Evolutionary conservation across 1,284 basidiomycete genomes (phyloP), one percentile per base, ranked within the genome.

Genomic region (Inonotus hispidus): DNA sequence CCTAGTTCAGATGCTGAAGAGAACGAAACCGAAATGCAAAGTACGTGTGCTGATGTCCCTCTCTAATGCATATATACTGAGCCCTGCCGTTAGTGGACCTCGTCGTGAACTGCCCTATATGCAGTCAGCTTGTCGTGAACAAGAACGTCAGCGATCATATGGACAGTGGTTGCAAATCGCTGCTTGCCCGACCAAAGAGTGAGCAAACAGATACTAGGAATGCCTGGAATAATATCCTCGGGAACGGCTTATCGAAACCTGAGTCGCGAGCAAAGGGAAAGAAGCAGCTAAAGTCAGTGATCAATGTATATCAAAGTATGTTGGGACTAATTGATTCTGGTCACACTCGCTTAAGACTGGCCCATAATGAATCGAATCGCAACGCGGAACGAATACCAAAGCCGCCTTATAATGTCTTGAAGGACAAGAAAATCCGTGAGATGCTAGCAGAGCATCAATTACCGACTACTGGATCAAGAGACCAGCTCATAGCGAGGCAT

Each of bases 341-440:
- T n/a, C 11, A 32, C 3, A 32, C 14, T 13, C 19, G 35, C 47
- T n/a, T 23, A n/a, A 56, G 47, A 47, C 38, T 32, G 37, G 14
- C 50, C 43, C 59, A 2, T 19, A 55, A 32, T 62, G 70, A 68
- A 53, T 61, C 66, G 62, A 73, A 79, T 35, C 76, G 58, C 27
- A 72, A 29, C 65, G 52, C 57, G 25, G 72, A 77, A 50, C 80
- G 79, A 3, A 71, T 90, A 38, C 85, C 88, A 3, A 87, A 86
- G 65, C 80, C 80, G 10, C 81, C 86, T 0, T 90, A 90, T 66
- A 75, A 76, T 21, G 80, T 82, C 6, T 71, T 88, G 53, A 88
- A 84, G 66, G 85, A 86, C 50, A 82, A 77, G 66, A 77, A 80
- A 52, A 68, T 90, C 3, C 81, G 78, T 56, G 83, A 84, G n/a